Percentiles rank a stretch among this genome's conserved stretches.
Evolutionary conservation across 495 filamentous ascomycete species (phyloP).

Genomic region (Podospora sp.): DNA sequence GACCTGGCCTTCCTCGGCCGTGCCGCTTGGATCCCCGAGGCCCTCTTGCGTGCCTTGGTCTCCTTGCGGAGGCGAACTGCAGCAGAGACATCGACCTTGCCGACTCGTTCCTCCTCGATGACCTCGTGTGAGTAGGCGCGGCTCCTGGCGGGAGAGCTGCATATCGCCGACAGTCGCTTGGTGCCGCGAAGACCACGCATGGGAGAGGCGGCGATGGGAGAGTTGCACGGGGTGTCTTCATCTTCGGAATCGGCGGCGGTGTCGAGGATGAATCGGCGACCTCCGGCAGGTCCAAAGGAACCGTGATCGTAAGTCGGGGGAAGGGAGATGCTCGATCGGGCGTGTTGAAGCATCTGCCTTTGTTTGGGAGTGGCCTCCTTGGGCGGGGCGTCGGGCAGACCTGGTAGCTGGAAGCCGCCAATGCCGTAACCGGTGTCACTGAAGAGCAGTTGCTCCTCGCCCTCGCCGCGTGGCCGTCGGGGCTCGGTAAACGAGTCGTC

Average conservation of each 20-base stretch:
- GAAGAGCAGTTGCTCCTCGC: slow-evolving; percentile 50
- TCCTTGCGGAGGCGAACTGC: slow-evolving; percentile 39
- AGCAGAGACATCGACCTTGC: slow-evolving; percentile 31
- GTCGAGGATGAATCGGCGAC: slow-evolving; percentile 25
- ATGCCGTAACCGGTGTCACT: slow-evolving; percentile 41
- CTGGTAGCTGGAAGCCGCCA: slow-evolving; percentile 40
- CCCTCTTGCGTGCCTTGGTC: slow-evolving; percentile 33
- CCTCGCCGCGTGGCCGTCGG: slow-evolving; percentile 36
- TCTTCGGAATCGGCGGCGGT: slow-evolving; percentile 23
- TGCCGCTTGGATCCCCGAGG: slow-evolving; percentile 6
- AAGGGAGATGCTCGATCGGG: not conserved
- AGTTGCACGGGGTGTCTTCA: not conserved
- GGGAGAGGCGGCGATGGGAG: not conserved
- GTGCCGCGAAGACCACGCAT: slow-evolving; percentile 8
- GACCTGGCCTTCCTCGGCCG: slow-evolving; percentile 7
- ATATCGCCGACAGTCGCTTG: slow-evolving; percentile 18
- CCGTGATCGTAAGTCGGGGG: slow-evolving; percentile 3
- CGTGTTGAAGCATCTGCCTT: not conserved
- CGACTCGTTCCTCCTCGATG: slow-evolving; percentile 26
- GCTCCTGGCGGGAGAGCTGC: not conserved
- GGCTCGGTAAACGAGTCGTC: slow-evolving; percentile 38
- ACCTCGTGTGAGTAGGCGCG: slow-evolving; percentile 4
- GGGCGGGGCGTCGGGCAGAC: slow-evolving; percentile 32
- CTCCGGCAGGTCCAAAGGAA: slow-evolving; percentile 23
- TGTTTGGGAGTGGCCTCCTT: not conserved